Percentiles rank a stretch among this genome's conserved stretches.
phyloP scores from a whole-genome alignment of 257 asterid genomes.

The Solanum dulcamara region DNA sequence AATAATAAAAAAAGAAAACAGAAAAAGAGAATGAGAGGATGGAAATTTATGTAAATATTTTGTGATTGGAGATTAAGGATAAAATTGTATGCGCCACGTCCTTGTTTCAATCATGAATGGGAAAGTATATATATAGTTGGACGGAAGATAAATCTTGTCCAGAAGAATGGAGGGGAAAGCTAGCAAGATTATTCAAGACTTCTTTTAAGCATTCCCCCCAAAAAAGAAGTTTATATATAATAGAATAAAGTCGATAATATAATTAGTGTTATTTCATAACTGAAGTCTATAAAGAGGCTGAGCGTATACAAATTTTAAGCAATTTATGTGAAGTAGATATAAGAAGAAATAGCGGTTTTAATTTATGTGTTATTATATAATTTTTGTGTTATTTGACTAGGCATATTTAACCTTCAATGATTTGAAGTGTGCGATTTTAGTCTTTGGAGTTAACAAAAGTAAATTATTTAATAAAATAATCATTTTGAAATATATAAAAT shows the following conservation, averaged over 20 bases:
- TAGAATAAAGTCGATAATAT: neutral
- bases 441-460: no score
- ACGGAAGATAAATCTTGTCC: neutral
- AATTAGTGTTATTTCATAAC: neutral
- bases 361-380: no score
- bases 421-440: no score
- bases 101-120: neutral
- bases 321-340: neutral
- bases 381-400: no score
- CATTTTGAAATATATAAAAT: no score
- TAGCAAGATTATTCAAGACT: neutral
- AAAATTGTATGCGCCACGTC: neutral
- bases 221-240: neutral
- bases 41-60: neutral
- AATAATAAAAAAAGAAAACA: neutral
- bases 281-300: neutral
- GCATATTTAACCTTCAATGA: no score
- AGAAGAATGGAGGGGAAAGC: neutral
- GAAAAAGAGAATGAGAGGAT: neutral
- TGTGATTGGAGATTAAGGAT: neutral
- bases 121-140: neutral
- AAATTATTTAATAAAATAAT: no score
- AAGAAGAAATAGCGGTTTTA: no score
- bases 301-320: neutral
- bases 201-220: neutral